Conservation (phyloP, 2,329 filamentous ascomycete genomes). For the Fusarium begoniae region DNA sequence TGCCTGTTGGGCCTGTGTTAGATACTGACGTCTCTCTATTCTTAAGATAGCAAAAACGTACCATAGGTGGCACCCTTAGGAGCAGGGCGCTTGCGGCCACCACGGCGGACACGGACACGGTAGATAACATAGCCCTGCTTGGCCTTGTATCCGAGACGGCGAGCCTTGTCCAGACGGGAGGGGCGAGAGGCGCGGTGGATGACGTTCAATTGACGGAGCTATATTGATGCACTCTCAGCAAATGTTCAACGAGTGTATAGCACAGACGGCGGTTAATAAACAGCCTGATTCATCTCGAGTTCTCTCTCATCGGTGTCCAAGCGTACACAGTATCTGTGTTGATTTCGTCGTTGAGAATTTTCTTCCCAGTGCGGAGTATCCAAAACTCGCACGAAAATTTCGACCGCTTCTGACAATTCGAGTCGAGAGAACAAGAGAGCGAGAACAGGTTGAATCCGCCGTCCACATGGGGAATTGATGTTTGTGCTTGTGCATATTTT, state of each 20-base stretch:
- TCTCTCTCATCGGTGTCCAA: conserved; percentile 1
- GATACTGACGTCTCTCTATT: neutral
- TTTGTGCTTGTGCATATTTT: conserved; percentile 42
- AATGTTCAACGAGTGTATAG: conserved; percentile 99
- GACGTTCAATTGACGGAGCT: conserved; percentile 99
- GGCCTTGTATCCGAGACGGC: conserved; percentile 99
- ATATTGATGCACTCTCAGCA: conserved; percentile 99
- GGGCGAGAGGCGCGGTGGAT: conserved; percentile 99
- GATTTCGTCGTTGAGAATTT: conserved; percentile 24
- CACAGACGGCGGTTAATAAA: conserved; percentile 54
- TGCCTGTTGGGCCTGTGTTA: conserved; percentile 69
- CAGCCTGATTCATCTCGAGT: conserved; percentile 17
- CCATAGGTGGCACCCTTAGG: conserved; percentile 99
- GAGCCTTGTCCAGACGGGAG: conserved; percentile 99
- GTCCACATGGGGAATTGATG: conserved; percentile 49
- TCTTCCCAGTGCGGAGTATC: conserved; percentile 19
- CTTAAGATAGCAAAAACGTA: conserved; percentile 58
- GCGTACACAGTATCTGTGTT: neutral
- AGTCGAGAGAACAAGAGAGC: conserved; percentile 30
- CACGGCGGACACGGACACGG: conserved; percentile 96
- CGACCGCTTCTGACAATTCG: conserved; percentile 12
- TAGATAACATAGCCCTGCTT: conserved; percentile 99
- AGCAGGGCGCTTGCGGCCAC: conserved; percentile 96
- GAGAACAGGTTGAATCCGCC: conserved; percentile 40
- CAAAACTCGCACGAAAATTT: conserved; percentile 20